phyloP scores from a whole-genome alignment of 129 eudicot genomes.

The Flaveria linearis region DNA sequence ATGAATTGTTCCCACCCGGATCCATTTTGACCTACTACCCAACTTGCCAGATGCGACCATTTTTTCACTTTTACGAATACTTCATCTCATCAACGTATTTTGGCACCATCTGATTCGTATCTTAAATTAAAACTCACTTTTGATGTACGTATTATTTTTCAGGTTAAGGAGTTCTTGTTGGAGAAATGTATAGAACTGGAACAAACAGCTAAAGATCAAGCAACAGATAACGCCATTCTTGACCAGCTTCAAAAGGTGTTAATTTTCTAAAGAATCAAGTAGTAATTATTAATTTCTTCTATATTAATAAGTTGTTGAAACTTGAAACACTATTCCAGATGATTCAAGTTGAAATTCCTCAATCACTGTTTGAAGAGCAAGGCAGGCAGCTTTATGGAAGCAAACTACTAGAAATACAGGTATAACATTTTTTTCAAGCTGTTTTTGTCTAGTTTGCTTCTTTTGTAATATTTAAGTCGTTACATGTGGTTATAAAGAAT shows the following conservation, averaged over 20 bases:
- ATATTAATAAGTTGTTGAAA: slow-evolving; percentile 15
- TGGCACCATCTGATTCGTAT: neutral
- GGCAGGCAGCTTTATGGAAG: slow-evolving; percentile 94
- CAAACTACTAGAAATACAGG: slow-evolving; percentile 87
- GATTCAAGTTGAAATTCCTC: slow-evolving; percentile 92
- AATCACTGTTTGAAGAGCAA: slow-evolving; percentile 87
- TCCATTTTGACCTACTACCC: neutral
- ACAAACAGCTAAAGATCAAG: slow-evolving; percentile 94
- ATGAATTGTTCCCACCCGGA: neutral
- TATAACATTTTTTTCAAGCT: slow-evolving; percentile 21
- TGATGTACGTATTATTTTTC: slow-evolving; percentile 20
- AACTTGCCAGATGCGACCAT: neutral
- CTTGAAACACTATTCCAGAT: slow-evolving; percentile 42
- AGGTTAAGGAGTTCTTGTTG: slow-evolving; percentile 78
- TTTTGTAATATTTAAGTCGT: neutral
- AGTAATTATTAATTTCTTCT: neutral
- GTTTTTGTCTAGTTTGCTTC: neutral
- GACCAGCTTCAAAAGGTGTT: slow-evolving; percentile 80
- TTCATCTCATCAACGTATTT: neutral
- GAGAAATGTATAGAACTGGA: slow-evolving; percentile 75
- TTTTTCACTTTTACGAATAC: neutral
- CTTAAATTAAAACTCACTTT: neutral
- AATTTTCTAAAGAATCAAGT: neutral
- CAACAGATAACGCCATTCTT: slow-evolving; percentile 86
- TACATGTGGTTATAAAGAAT: slow-evolving; percentile 11